phyloP scores from a whole-genome alignment of 495 filamentous ascomycete species.

The Aspergillus baeticus region DNA sequence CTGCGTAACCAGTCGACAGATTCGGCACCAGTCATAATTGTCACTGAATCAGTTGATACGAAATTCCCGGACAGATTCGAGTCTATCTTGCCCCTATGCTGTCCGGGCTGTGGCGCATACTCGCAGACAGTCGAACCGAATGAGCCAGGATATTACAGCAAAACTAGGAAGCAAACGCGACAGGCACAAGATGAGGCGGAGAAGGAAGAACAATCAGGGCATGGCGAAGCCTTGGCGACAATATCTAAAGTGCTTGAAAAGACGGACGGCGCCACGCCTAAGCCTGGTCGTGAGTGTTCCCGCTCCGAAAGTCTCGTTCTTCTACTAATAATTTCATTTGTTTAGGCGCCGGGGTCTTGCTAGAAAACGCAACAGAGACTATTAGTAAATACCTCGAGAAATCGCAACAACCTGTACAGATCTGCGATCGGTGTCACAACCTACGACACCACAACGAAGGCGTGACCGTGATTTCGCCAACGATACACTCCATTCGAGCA shows the following conservation, averaged over 20 bases:
- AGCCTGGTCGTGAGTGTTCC: conserved; percentile 22
- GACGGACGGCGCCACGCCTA: conserved; percentile 13
- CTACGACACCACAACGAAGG: conserved; percentile 72
- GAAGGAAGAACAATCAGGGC: conserved; percentile 8
- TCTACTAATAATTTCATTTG: conserved; percentile 3
- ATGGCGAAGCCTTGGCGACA: conserved; percentile 22
- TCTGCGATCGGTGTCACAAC: conserved; percentile 86
- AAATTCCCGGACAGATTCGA: conserved; percentile 11
- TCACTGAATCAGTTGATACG: background rate
- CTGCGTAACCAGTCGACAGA: conserved; percentile 26
- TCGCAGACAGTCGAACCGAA: conserved; percentile 68
- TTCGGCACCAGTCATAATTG: no score
- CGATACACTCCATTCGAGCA: conserved; percentile 70
- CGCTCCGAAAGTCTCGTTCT: background rate
- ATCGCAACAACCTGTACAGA: conserved; percentile 29
- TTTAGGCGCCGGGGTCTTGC: conserved; percentile 38
- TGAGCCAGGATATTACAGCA: conserved; percentile 74
- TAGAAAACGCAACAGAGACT: conserved; percentile 37
- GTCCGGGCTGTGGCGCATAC: conserved; percentile 87
- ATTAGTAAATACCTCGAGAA: conserved; percentile 18
- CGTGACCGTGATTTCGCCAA: conserved; percentile 70
- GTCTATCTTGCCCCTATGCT: conserved; percentile 45
- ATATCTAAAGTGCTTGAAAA: conserved; percentile 7
- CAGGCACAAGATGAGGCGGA: conserved; percentile 38
- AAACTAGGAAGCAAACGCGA: conserved; percentile 47